Evolutionary conservation across 2,329 filamentous ascomycete species (phyloP), one percentile per base, ranked within the genome.

Genomic region (Alternaria ethzedia): DNA sequence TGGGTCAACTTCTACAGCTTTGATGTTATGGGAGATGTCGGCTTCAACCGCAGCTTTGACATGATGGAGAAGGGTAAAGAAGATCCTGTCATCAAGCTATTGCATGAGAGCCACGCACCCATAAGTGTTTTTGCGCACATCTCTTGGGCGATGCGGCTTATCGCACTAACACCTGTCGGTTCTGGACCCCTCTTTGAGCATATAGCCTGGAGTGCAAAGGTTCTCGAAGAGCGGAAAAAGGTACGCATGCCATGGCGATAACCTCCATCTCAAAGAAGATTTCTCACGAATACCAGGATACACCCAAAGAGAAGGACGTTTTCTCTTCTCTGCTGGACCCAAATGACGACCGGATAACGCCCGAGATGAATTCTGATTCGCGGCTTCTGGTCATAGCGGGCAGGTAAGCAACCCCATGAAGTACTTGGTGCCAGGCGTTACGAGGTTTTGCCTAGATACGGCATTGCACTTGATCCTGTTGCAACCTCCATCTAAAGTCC

Each of bases 11-110:
- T 78, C 65, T 79, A 84, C 59, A 79, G 80, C 54, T 82, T 86
- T 60, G 84, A 86, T 63, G 78, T 86, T 23, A 85, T 86, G 80
- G 82, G 82, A 7, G 82, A 84, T 57, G 69, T 84, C 11, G 79
- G 76, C 10, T 82, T 82, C 57, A 82, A 76, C 20, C 79, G 81
- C 58, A 74, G 78, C 45, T 82, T 84, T 68, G 72, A 73, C 23
- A 81, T 82, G 75, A 8, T 77, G 7, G 65, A 75, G 32, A 75
- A 73, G 30, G 76, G 75, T 3, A 58, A 75, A 52, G 71, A 78
- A 55, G 72, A 72, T 23, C 41, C 65, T 5, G 55, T 75, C 17
- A 77, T 78, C 56, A 72, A 70, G 32, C 52, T 70, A 6, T 36
- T 78, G 32, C 74, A 78, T 44, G 66, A 68, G 20, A 71, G 70